phyloP scores from a whole-genome alignment of 2,329 filamentous ascomycete genomes.

The Trichoderma atroviride region DNA sequence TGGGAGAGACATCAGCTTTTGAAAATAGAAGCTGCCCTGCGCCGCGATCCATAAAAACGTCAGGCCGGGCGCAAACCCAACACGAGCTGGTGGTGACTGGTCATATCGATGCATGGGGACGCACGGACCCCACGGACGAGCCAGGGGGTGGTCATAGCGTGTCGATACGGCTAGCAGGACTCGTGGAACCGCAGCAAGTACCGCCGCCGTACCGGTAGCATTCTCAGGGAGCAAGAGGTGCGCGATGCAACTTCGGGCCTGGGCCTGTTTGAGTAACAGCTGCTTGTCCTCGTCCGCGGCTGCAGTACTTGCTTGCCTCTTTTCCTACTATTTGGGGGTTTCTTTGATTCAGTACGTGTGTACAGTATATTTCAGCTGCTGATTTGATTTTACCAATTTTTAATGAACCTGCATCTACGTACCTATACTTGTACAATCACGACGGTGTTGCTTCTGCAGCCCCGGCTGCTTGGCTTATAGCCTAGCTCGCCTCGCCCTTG shows the following conservation, averaged over 20 bases:
- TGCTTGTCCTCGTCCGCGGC: background rate
- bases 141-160: conserved; percentile 25
- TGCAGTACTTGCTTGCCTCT: background rate
- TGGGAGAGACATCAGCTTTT: conserved; percentile 15
- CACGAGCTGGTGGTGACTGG: conserved; percentile 26
- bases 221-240: background rate
- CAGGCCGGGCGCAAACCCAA: conserved; percentile 21
- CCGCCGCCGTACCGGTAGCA: background rate
- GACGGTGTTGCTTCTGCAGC: background rate
- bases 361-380: background rate
- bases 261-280: background rate
- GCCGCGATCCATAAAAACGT: conserved; percentile 22
- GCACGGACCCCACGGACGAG: conserved; percentile 11
- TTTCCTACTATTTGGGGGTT: background rate
- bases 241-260: conserved; percentile 13
- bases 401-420: background rate
- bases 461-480: background rate
- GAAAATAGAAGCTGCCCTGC: conserved; percentile 19
- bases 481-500: conserved; percentile 2
- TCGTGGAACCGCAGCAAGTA: background rate
- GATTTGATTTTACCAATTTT: too few relatives aligned
- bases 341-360: too few relatives aligned
- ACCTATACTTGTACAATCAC: background rate
- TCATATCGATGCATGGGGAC: conserved; percentile 23
- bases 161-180: background rate